Conservation (phyloP, 768 basidiomycete genomes). For the Phlebiopsis flavidoalba region DNA sequence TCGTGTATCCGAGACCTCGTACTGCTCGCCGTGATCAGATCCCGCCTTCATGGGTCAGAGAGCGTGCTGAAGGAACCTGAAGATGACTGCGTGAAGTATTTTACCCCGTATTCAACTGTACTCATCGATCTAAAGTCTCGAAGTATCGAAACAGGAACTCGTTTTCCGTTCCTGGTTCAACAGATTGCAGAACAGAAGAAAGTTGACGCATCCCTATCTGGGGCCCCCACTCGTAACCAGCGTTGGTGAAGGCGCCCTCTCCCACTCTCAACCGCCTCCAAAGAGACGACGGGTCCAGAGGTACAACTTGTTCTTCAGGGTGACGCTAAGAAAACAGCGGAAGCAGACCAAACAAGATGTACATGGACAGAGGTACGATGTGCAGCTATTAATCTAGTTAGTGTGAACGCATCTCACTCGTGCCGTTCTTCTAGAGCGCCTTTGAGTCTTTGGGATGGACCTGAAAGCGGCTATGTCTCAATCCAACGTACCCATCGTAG, state of each 20-base stretch:
- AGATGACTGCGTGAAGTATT: conserved; percentile 56
- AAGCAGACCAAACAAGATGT: conserved; percentile 67
- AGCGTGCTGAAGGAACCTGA: conserved; percentile 77
- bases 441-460: conserved; percentile 54
- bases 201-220: conserved; percentile 60
- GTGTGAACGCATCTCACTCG: neutral
- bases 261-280: conserved; percentile 24
- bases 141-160: conserved; percentile 62
- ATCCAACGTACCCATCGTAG: conserved; percentile 61
- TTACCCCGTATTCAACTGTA: conserved; percentile 15
- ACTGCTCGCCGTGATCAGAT: conserved; percentile 51
- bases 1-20: conserved; percentile 50
- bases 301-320: conserved; percentile 63
- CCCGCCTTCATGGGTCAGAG: conserved; percentile 77
- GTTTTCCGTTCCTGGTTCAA: conserved; percentile 69
- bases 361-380: conserved; percentile 57
- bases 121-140: neutral
- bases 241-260: conserved; percentile 9
- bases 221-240: conserved; percentile 33
- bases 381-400: neutral
- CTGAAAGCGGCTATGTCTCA: conserved; percentile 52
- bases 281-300: conserved; percentile 31
- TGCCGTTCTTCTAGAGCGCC: conserved; percentile 41
- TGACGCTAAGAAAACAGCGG: conserved; percentile 69
- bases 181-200: conserved; percentile 79